Conservation (phyloP, 257 asterid species). For the Nicotiana paniculata region DNA sequence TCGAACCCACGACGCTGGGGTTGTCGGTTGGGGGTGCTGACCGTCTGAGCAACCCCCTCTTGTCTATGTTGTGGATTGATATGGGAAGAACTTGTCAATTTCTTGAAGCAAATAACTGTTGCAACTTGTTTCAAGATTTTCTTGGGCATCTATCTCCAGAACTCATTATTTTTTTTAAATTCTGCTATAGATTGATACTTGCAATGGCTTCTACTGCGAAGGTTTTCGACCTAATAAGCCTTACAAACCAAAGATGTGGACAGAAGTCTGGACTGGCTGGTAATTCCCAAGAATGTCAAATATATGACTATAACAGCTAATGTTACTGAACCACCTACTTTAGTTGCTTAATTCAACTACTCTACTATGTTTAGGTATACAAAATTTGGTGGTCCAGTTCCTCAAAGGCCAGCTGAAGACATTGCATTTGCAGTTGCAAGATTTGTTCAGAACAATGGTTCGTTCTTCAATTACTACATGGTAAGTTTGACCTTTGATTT, state of each 20-base stretch:
- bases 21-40: too few relatives aligned
- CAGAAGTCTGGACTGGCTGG: constrained; percentile 97
- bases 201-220: constrained; percentile 92
- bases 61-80: neutral
- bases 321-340: neutral
- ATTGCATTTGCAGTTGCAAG: constrained; percentile 86
- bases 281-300: constrained; percentile 10
- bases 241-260: constrained; percentile 86
- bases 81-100: neutral
- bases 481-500: constrained; percentile 26
- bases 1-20: too few relatives aligned
- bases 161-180: neutral
- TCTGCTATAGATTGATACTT: constrained; percentile 62
- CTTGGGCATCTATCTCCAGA: neutral
- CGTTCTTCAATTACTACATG: constrained; percentile 92
- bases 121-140: neutral
- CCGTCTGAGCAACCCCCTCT: too few relatives aligned
- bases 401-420: constrained; percentile 82
- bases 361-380: constrained; percentile 43
- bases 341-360: neutral
- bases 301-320: neutral
- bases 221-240: constrained; percentile 69
- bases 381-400: constrained; percentile 66
- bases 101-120: neutral
- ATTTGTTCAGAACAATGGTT: constrained; percentile 82